Percentiles rank a stretch among this genome's conserved stretches.
These are phyloP conservation scores for Fusarium algeriense DNA, from an alignment of 2,329 filamentous ascomycete genomes.

Conservation along the genomic window DNA sequence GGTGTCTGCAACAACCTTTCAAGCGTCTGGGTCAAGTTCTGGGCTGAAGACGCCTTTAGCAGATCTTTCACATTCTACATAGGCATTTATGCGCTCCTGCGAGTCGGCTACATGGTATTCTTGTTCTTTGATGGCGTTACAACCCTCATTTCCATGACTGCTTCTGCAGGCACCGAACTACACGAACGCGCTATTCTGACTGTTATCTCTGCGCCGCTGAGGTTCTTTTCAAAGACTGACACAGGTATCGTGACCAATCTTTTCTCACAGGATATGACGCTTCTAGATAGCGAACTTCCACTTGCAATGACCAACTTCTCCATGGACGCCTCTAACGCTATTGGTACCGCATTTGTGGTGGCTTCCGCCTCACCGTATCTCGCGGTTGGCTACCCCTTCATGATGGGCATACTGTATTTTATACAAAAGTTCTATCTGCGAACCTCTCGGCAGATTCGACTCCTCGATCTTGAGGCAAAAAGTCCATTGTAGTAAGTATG, in stretches of 20 bases:
- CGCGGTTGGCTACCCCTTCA: conserved; percentile 62
- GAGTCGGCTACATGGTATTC: conserved; percentile 31
- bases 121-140: conserved; percentile 28
- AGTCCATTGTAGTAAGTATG: conserved; percentile 56
- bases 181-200: conserved; percentile 52
- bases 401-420: conserved; percentile 60
- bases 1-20: conserved; percentile 50
- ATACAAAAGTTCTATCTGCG: conserved; percentile 70
- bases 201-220: conserved; percentile 55
- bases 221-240: conserved; percentile 58
- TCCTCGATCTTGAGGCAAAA: conserved; percentile 72
- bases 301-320: conserved; percentile 49
- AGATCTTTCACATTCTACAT: conserved; percentile 47
- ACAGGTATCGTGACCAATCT: conserved; percentile 57
- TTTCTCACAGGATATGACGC: conserved; percentile 60
- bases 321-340: conserved; percentile 36
- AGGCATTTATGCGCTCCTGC: conserved; percentile 49
- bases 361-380: conserved; percentile 58
- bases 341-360: conserved; percentile 63
- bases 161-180: conserved; percentile 49
- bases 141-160: conserved; percentile 45
- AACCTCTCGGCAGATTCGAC: conserved; percentile 70
- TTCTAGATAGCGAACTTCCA: conserved; percentile 57
- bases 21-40: conserved; percentile 58
- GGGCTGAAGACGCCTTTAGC: conserved; percentile 51